Evolutionary conservation across 2,329 filamentous ascomycete genomes (phyloP).

Genomic region (Aspergillus alliaceus): DNA sequence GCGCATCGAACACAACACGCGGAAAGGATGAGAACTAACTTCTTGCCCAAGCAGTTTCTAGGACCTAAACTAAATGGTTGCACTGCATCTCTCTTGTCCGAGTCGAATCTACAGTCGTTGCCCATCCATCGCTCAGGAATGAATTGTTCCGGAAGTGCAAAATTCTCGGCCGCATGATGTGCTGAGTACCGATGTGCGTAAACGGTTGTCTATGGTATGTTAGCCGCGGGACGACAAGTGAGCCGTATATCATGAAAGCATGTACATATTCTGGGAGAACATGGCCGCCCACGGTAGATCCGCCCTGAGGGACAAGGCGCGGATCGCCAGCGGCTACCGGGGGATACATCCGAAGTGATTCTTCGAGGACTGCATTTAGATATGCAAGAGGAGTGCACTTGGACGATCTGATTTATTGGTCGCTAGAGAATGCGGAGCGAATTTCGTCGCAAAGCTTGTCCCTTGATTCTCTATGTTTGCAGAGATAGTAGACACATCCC

Average conservation of each 20-base stretch:
- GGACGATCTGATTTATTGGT: constrained; percentile 33
- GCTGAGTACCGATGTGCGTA: constrained; percentile 6
- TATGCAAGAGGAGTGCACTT: constrained; percentile 34
- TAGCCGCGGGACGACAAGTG: neutral
- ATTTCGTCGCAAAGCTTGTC: constrained; percentile 23
- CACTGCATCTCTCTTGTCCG: constrained; percentile 23
- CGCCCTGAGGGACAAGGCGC: constrained; percentile 28
- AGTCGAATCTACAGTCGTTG: neutral
- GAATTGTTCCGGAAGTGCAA: constrained; percentile 14
- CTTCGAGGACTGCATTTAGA: constrained; percentile 46
- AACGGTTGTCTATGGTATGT: constrained; percentile 4
- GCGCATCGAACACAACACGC: neutral
- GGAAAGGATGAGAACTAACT: constrained; percentile 8
- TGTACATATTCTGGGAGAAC: constrained; percentile 31
- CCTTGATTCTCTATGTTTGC: constrained; percentile 17
- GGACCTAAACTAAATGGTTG: constrained; percentile 13
- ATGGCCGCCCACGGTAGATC: constrained; percentile 34
- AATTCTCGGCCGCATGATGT: constrained; percentile 8
- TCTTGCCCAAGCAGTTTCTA: constrained; percentile 11
- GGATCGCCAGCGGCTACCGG: constrained; percentile 28
- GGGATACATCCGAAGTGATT: constrained; percentile 46
- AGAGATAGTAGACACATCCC: constrained; percentile 33
- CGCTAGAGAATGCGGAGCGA: constrained; percentile 19
- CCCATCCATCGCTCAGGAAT: constrained; percentile 26
- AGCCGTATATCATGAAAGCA: neutral